These are phyloP conservation scores for Inosperma sp. DNA, from an alignment of 768 basidiomycete genomes.

Conservation along the genomic window DNA sequence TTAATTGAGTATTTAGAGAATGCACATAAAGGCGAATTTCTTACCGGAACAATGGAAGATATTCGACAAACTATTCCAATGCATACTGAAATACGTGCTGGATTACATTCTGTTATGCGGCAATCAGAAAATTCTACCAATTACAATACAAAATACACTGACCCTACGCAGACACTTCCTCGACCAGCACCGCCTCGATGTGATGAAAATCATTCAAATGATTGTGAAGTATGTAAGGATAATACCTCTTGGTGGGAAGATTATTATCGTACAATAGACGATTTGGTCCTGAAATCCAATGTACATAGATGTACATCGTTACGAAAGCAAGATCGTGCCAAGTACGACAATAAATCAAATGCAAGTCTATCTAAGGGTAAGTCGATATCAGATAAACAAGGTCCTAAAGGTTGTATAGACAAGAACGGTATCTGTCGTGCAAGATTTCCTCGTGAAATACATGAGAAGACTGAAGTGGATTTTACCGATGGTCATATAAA, in stretches of 20 bases:
- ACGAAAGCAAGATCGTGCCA: too few species aligned
- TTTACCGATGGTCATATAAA: conserved; percentile 18
- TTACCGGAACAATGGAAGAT: conserved; percentile 18
- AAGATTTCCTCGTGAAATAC: conserved; percentile 23
- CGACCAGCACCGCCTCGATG: conserved; percentile 16
- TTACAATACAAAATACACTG: conserved; percentile 3
- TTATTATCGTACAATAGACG: conserved; percentile 10
- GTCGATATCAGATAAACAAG: too few species aligned
- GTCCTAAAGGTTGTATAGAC: conserved; percentile 14
- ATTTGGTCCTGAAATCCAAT: conserved; percentile 1
- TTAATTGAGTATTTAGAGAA: conserved; percentile 30
- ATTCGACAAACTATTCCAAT: conserved; percentile 10
- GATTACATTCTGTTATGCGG: conserved; percentile 2
- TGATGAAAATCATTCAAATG: too few species aligned
- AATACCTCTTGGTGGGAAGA: conserved; percentile 14
- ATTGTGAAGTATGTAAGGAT: background rate
- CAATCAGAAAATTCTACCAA: background rate
- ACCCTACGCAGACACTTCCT: conserved; percentile 25
- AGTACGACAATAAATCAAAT: too few species aligned
- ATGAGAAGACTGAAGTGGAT: conserved; percentile 14
- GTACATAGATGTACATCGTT: background rate
- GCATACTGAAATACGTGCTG: background rate
- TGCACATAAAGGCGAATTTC: conserved; percentile 29
- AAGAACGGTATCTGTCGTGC: conserved; percentile 21
- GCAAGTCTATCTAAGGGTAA: too few species aligned